Base-by-base conservation (phyloP, 331 rosid species). In the Arachis monticola region DNA sequence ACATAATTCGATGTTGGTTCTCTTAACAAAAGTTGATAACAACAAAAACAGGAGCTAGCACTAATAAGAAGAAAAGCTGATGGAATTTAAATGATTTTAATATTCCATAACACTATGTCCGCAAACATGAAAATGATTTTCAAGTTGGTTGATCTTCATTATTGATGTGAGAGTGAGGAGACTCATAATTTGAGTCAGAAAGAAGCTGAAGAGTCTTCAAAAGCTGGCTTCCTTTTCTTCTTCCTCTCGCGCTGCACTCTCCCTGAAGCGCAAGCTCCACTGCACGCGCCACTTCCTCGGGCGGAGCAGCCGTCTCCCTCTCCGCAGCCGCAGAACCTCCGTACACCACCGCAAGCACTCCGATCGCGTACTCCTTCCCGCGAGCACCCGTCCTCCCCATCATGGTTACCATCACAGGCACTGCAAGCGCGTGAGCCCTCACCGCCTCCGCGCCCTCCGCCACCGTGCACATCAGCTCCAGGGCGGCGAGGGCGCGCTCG, bases 251-350 rank as follows among this genome's bases (percentile, higher is more conserved):
- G 77, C 92, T 92, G 58, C 99, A 90, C 55, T 88, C 95, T 2
- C 93, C 97, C 63, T 87, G 86, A 57, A 94, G 84, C 0, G 97
- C 97, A 7, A 94, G 81, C 50, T 80, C 93, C 50, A 94, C 96
- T 1, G 97, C 99, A 83, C 97, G 95, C 84, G 93, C 99, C 93
- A 94, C 96, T 79, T 88, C 97, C 64, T 92, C 96, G 0, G 97
- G 86, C 8, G 99, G 97, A 1, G 97, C 95, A 7, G 81, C 75
- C 6, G 5, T 67, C 4, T 75, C 87, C 5, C 77, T 82, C 31
- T 40, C 72, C 1, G 8, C 59, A 1, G 4, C 72, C 2, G 10
- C 55, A 6, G 11, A 74, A 8, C 77, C 86, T 0, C 85, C 85
- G 57, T 87, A 93, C 1, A 93, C 79, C 38, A 92, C 97, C 1